Evolutionary conservation across 2,329 filamentous ascomycete species (phyloP).

Genomic region (Ceratocystis papillata): DNA sequence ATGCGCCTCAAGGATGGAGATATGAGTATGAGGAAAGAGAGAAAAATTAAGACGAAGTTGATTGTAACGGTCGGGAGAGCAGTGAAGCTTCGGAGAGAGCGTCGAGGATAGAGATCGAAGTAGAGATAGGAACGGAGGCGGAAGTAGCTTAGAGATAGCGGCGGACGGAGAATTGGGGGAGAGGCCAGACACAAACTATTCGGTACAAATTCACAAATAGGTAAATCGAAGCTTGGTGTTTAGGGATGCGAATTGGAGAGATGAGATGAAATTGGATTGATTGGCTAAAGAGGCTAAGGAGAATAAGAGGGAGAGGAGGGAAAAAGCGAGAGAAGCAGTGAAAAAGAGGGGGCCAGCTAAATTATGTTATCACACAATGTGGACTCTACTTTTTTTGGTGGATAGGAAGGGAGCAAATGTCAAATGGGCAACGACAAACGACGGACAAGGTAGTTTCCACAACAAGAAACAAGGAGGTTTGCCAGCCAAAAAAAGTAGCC

Average conservation of each 20-base stretch:
- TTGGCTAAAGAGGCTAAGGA: background rate
- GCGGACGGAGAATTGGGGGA: background rate
- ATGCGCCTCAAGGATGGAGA: constrained; percentile 9
- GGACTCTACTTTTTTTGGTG: background rate
- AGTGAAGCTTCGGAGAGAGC: background rate
- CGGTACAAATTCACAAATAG: background rate
- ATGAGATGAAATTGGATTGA: background rate
- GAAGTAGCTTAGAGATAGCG: background rate
- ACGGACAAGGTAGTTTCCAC: constrained; percentile 5
- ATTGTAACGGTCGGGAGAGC: background rate
- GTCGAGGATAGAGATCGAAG: background rate
- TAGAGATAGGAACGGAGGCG: background rate
- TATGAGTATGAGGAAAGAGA: background rate
- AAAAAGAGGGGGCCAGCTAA: constrained; percentile 9
- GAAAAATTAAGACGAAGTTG: background rate
- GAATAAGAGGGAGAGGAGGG: background rate
- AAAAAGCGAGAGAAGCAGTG: constrained; percentile 11
- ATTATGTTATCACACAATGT: constrained; percentile 6
- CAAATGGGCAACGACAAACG: constrained; percentile 8
- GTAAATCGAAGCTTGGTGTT: background rate
- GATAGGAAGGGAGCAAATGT: background rate
- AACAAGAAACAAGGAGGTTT: constrained; percentile 12
- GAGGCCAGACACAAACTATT: constrained; percentile 5
- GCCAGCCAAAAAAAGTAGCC: background rate
- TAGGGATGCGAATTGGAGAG: constrained; percentile 1